Conservation (phyloP, 441 rosid species). For the Gossypium gossypioides region DNA sequence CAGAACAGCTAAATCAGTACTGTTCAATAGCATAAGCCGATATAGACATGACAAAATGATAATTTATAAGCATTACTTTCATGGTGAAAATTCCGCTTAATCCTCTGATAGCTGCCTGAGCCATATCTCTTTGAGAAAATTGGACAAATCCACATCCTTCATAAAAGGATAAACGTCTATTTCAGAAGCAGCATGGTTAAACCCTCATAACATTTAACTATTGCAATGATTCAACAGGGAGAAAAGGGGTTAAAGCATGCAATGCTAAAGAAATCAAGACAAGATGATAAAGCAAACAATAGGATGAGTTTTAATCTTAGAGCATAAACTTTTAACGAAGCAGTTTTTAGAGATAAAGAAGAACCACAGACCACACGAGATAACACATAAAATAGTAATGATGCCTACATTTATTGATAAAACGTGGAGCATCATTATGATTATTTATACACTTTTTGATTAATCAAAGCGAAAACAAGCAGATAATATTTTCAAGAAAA, state of each 20-base stretch:
- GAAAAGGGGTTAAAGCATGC: background rate
- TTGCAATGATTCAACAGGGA: background rate
- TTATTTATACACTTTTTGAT: background rate
- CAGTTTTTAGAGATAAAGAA: background rate
- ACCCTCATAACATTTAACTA: background rate
- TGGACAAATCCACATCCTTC: constrained; percentile 80
- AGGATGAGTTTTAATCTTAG: background rate
- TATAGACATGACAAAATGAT: constrained; percentile 1
- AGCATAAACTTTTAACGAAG: background rate
- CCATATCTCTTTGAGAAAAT: constrained; percentile 73
- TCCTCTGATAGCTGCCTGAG: constrained; percentile 71
- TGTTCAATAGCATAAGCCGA: constrained; percentile 14
- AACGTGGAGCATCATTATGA: background rate
- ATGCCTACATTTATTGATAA: background rate
- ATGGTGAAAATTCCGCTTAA: constrained; percentile 64
- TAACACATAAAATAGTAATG: background rate
- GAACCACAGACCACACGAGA: background rate
- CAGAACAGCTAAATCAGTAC: constrained; percentile 7
- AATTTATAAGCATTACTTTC: constrained; percentile 38
- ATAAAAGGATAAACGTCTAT: constrained; percentile 21
- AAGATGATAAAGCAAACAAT: background rate
- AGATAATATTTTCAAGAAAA: background rate
- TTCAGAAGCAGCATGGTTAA: constrained; percentile 19
- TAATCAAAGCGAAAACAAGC: constrained; percentile 6
- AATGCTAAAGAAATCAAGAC: background rate